Base-by-base conservation (phyloP, 192 early-diverging fungal species). In the Coemansia aciculifera region DNA sequence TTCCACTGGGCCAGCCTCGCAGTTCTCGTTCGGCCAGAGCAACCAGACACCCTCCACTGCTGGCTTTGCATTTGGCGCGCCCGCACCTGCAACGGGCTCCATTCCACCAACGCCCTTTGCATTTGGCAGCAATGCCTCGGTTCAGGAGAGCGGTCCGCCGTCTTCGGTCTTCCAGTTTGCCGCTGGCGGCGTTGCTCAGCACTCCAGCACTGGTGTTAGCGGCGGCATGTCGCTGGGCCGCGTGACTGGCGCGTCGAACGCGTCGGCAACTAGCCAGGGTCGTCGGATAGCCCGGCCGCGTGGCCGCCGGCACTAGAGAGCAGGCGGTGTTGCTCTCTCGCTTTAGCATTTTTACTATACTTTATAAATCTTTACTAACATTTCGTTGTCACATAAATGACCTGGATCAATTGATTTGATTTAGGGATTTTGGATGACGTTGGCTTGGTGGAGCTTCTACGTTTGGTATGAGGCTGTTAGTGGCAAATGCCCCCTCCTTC, bases 261-360 rank as follows among this genome's bases (percentile, higher is more conserved):
- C 37, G 1, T 82, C 79, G 1, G 74, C 71, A 3, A 71, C 71
- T 44, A 82, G 75, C 62, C 74, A 66, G 32, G 59, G 63, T 43
- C 79, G 79, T 40, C 64, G 42, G 68, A 65, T 82, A 63, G 79
- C 79, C 10, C 72, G 67, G 31, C 68, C 79, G 19, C 79, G 79
- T 56, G 39, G 79, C 15, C 79, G 71, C 43, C 54, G 60, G 1
- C 67, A 63, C 42, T 81, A 73, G 62, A 63, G 37, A 21, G 17
- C 31, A 11, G 12, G 21, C 61, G 7, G 27, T 12, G 27, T 23
- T 39, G 38, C 15, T 15, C 27, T 61, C 24, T 24, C n/a, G n/a
- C 43, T 52, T 56, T 59, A 49, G 23, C 23, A 49, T 49, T 49
- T 49, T n/a, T n/a, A n/a, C n/a, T n/a, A n/a, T 49, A 49, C 17